Percentiles rank a stretch among this genome's conserved stretches.
Conservation (phyloP, 192 early-diverging fungal genomes). For the Backusella sp. region DNA sequence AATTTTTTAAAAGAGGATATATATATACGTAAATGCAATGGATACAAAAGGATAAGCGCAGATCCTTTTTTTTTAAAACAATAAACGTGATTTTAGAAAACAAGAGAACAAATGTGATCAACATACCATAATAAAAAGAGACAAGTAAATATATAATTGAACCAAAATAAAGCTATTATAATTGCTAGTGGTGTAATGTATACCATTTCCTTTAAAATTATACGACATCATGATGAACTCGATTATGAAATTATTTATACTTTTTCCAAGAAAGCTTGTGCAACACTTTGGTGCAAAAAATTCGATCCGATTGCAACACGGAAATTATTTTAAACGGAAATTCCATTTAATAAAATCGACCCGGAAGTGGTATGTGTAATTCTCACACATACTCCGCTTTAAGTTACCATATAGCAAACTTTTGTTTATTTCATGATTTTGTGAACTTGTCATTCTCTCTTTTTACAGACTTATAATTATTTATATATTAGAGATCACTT, state of each 20-base stretch:
- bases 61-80: neutral
- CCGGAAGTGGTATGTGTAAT: neutral
- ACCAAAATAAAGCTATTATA: neutral
- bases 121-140: neutral
- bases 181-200: neutral
- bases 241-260: neutral
- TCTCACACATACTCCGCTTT: neutral
- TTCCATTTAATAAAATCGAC: neutral
- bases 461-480: too few relatives aligned
- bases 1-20: neutral
- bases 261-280: constrained; percentile 9
- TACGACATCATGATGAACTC: neutral
- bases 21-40: neutral
- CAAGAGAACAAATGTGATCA: neutral
- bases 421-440: neutral
- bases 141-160: neutral
- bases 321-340: neutral
- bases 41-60: neutral
- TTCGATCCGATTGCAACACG: neutral
- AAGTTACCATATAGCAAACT: neutral
- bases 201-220: neutral
- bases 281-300: neutral
- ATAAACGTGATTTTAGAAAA: neutral
- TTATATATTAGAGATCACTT: too few relatives aligned
- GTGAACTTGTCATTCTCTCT: too few relatives aligned